These are phyloP conservation scores for Flaveria floridana DNA, from an alignment of 140 eudicot genomes.

Conservation along the genomic window DNA sequence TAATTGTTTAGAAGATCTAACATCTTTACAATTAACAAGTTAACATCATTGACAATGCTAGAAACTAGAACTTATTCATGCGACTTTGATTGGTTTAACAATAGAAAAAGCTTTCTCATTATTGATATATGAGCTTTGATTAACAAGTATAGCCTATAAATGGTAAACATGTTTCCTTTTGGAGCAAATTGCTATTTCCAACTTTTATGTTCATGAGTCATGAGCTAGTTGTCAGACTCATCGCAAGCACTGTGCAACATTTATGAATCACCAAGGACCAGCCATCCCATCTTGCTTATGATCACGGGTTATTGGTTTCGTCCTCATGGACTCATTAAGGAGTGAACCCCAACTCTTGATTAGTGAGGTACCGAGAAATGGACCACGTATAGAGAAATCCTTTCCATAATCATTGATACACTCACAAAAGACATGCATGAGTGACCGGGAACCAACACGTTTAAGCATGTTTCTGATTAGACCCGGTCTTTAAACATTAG, in stretches of 20 bases:
- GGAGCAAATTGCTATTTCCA: no score
- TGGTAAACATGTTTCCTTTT: no score
- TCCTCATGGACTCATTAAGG: not conserved
- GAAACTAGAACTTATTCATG: not conserved
- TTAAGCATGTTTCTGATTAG: not conserved
- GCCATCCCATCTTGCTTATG: not conserved
- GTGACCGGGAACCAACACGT: not conserved
- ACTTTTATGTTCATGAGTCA: no score
- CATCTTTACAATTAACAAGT: not conserved
- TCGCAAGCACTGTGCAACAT: no score
- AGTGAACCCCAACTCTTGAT: not conserved
- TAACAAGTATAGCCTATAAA: not conserved
- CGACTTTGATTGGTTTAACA: not conserved
- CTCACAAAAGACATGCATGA: not conserved
- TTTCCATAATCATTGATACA: not conserved
- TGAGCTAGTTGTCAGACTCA: no score
- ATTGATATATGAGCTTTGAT: not conserved
- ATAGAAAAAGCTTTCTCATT: not conserved
- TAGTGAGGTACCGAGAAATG: not conserved
- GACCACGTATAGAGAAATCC: not conserved
- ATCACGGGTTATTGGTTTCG: not conserved
- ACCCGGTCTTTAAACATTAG: not conserved
- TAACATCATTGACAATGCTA: conserved; percentile 17
- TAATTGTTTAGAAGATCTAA: no score
- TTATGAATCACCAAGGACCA: not conserved